A percentile compares a stretch with the other conserved stretches of the same genome.
These are phyloP conservation scores for Forsythia viridissima DNA, from an alignment of 257 asterid species.

Conservation along the genomic window DNA sequence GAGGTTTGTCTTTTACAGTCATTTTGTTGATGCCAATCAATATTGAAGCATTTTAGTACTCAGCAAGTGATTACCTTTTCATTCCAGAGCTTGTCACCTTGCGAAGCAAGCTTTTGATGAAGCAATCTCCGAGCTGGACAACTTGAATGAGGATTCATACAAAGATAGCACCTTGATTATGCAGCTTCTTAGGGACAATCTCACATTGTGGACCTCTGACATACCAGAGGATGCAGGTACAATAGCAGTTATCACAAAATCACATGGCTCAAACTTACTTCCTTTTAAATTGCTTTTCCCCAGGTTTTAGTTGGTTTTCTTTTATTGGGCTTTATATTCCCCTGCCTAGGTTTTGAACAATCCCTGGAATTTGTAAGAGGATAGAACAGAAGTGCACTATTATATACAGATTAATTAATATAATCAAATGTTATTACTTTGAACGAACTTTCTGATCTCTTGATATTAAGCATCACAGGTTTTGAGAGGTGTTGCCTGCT, in stretches of 20 bases:
- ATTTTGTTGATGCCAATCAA: conserved; percentile 9
- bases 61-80: conserved; percentile 4
- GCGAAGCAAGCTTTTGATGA: conserved; percentile 97
- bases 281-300: background rate
- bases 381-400: background rate
- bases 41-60: conserved; percentile 9
- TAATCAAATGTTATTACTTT: background rate
- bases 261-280: background rate
- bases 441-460: background rate
- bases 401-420: background rate
- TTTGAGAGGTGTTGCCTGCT: background rate
- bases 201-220: conserved; percentile 91
- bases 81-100: conserved; percentile 85
- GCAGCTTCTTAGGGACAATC: conserved; percentile 94
- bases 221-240: conserved; percentile 83
- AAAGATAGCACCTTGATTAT: conserved; percentile 89
- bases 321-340: background rate
- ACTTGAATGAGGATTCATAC: conserved; percentile 86
- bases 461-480: background rate
- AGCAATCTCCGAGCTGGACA: conserved; percentile 86
- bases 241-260: conserved; percentile 2
- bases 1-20: conserved; percentile 50
- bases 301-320: background rate
- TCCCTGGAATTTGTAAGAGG: background rate
- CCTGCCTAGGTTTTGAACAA: background rate